These are phyloP conservation scores for Fusarium sp. DNA, from an alignment of 2,329 filamentous ascomycete species.

Conservation along the genomic window DNA sequence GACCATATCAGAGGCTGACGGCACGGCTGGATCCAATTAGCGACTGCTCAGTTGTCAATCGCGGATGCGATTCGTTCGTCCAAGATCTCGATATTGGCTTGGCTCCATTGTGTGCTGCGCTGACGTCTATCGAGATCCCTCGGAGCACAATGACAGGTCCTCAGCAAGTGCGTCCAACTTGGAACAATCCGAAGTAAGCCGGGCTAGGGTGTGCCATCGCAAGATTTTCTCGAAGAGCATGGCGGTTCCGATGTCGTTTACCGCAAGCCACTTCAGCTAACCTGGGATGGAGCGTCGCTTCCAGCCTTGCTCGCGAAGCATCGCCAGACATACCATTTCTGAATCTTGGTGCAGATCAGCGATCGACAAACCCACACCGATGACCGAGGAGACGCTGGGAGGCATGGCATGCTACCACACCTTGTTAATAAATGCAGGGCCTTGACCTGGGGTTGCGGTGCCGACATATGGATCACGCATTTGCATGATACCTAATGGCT, in stretches of 20 bases:
- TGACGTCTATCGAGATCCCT: neutral
- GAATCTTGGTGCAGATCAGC: conserved; percentile 28
- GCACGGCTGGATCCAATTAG: neutral
- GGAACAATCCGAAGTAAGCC: neutral
- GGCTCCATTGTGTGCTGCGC: neutral
- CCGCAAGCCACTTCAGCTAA: neutral
- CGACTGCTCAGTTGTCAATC: neutral
- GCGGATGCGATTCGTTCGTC: neutral
- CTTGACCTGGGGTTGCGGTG: neutral
- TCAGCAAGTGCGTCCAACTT: neutral
- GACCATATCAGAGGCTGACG: neutral
- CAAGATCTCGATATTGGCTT: neutral
- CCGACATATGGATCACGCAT: conserved; percentile 6
- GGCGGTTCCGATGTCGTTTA: neutral
- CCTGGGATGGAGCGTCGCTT: neutral
- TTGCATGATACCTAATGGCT: conserved; percentile 3
- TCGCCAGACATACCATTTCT: neutral
- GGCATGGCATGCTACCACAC: neutral
- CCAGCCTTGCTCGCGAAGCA: neutral
- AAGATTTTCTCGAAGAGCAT: neutral
- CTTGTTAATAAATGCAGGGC: neutral
- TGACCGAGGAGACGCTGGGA: neutral
- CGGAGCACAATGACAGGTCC: neutral
- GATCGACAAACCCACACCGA: conserved; percentile 21
- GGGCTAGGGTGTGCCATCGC: neutral